phyloP scores from a whole-genome alignment of 192 early-diverging fungal species.

The Podila verticillata region DNA sequence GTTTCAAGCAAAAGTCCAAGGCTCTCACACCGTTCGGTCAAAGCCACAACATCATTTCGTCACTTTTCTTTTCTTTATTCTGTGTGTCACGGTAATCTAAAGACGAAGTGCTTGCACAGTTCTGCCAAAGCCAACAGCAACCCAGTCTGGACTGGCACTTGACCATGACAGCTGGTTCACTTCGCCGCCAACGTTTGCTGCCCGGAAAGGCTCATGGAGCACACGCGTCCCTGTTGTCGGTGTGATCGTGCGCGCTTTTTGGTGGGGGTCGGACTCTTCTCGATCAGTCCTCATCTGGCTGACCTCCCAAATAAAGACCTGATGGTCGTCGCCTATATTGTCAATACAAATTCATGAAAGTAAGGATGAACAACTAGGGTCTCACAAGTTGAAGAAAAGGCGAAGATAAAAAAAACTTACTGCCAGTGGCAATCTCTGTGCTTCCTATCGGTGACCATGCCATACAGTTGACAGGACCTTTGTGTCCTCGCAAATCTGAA shows the following conservation, averaged over 20 bases:
- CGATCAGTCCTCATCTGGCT: constrained; percentile 57
- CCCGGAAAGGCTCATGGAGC: constrained; percentile 67
- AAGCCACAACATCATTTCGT: background rate
- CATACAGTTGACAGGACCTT: constrained; percentile 80
- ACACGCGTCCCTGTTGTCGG: constrained; percentile 39
- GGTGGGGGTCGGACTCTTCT: constrained; percentile 35
- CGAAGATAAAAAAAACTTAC: constrained; percentile 54
- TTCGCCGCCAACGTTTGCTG: constrained; percentile 64
- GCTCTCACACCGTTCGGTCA: background rate
- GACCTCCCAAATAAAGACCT: constrained; percentile 95
- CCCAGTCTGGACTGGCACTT: constrained; percentile 81
- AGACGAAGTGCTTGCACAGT: constrained; percentile 88
- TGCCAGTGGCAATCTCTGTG: constrained; percentile 86
- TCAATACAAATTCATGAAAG: constrained; percentile 3
- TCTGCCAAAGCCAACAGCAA: constrained; percentile 87
- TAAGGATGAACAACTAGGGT: background rate
- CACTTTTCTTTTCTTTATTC: constrained; percentile 5
- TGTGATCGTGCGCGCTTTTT: background rate
- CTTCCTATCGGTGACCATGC: constrained; percentile 88
- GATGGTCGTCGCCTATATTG: constrained; percentile 81
- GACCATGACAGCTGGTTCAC: constrained; percentile 92
- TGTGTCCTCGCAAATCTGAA: constrained; percentile 83
- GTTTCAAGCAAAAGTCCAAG: background rate
- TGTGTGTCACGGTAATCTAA: constrained; percentile 24
- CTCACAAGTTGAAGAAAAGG: background rate